A percentile compares a stretch with the other conserved stretches of the same genome.
Conservation (phyloP, 441 rosid species). For the Arabidopsis hybrid region DNA sequence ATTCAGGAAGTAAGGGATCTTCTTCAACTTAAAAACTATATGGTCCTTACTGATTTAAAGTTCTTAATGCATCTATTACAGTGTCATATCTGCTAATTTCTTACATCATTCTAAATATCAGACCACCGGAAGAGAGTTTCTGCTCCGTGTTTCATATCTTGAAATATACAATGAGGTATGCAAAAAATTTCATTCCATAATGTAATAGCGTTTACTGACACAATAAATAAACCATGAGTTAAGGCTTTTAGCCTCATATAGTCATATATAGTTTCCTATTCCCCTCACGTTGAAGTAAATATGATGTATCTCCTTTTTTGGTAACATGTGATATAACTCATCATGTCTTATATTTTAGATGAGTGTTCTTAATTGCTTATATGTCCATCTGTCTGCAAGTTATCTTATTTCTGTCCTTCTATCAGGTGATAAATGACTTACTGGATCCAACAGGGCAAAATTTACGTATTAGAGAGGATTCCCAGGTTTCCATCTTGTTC, state of each 20-base stretch:
- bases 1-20: constrained; percentile 91
- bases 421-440: constrained; percentile 95
- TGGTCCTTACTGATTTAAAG: constrained; percentile 17
- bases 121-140: constrained; percentile 99
- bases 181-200: no score
- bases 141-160: constrained; percentile 98
- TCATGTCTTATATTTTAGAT: constrained; percentile 28
- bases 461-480: constrained; percentile 96
- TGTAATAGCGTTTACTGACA: no score
- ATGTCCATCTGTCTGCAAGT: constrained; percentile 15
- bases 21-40: constrained; percentile 10
- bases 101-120: constrained; percentile 49
- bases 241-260: not conserved
- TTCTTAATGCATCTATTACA: constrained; percentile 26
- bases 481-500: constrained; percentile 63
- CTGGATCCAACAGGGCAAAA: constrained; percentile 99
- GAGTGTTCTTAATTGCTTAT: not conserved
- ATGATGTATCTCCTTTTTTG: constrained; percentile 18
- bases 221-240: constrained; percentile 8
- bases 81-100: constrained; percentile 10
- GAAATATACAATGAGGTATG: constrained; percentile 99
- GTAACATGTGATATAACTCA: constrained; percentile 12
- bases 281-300: constrained; percentile 2
- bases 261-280: not conserved
- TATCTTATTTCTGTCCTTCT: constrained; percentile 37